Percentiles rank a stretch among this genome's conserved stretches.
phyloP scores from a whole-genome alignment of 1,284 basidiomycete genomes.

The Naganishia sp. region DNA sequence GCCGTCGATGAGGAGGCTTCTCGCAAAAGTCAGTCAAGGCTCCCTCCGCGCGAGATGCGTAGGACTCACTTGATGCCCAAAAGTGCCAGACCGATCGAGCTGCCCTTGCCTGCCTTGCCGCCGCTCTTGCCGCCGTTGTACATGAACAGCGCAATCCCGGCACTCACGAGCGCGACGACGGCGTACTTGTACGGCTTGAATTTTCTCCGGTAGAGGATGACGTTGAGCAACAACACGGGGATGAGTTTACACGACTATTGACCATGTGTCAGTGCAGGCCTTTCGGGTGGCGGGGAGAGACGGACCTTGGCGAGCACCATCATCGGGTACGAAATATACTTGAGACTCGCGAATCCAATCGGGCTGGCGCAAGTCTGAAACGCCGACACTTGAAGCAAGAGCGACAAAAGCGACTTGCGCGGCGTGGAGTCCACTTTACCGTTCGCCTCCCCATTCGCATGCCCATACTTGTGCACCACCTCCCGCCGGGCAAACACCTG shows the following conservation, averaged over 20 bases:
- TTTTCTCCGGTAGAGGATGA: conserved; percentile 71
- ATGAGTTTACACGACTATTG: conserved; percentile 79
- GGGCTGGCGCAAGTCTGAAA: conserved; percentile 90
- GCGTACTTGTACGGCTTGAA: conserved; percentile 94
- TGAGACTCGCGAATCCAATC: conserved; percentile 90
- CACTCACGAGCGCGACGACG: conserved; percentile 87
- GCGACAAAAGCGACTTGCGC: conserved; percentile 49
- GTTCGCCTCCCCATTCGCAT: conserved; percentile 39
- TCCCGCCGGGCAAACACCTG: neutral
- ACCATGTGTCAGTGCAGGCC: neutral
- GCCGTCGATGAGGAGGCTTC: conserved; percentile 90
- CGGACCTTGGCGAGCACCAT: conserved; percentile 88
- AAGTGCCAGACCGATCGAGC: conserved; percentile 45
- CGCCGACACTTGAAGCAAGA: conserved; percentile 77
- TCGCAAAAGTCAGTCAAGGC: conserved; percentile 49
- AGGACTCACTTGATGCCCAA: conserved; percentile 49
- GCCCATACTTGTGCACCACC: conserved; percentile 27
- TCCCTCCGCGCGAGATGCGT: no score
- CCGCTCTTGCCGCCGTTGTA: conserved; percentile 61
- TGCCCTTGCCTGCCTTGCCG: conserved; percentile 53
- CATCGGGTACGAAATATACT: conserved; percentile 96
- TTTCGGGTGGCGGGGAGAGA: neutral
- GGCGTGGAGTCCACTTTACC: conserved; percentile 35
- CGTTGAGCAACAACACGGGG: conserved; percentile 61
- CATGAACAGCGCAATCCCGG: conserved; percentile 96